Conservation (phyloP, 2,329 filamentous ascomycete genomes). For the Madurella mycetomatis region DNA sequence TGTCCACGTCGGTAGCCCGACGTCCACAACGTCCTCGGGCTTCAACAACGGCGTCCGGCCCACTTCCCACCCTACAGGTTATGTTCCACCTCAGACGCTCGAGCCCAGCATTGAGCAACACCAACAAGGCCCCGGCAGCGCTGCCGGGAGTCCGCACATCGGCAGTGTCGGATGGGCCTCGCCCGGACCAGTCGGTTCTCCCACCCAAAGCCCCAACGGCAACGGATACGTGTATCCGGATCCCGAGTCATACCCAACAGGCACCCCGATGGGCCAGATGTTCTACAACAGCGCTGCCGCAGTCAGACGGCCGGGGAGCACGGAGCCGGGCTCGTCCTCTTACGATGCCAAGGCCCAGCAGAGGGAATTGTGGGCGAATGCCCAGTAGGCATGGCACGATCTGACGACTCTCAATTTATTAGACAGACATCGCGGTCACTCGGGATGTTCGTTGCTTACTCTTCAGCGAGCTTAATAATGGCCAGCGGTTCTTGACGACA, state of each 20-base stretch:
- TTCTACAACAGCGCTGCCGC: slow-evolving; percentile 64
- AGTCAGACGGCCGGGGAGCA: slow-evolving; percentile 69
- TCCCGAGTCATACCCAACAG: slow-evolving; percentile 65
- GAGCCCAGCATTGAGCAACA: slow-evolving; percentile 76
- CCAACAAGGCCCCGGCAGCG: slow-evolving; percentile 64
- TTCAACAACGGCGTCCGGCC: slow-evolving; percentile 57
- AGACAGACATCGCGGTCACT: no score
- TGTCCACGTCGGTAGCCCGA: slow-evolving; percentile 66
- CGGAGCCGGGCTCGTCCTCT: slow-evolving; percentile 57
- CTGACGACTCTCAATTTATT: neutral
- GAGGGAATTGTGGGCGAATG: slow-evolving; percentile 49
- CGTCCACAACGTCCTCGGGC: slow-evolving; percentile 60
- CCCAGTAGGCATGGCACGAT: slow-evolving; percentile 34
- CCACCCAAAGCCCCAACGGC: slow-evolving; percentile 58
- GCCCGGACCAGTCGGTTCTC: slow-evolving; percentile 68
- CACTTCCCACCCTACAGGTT: slow-evolving; percentile 80
- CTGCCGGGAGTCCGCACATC: slow-evolving; percentile 84
- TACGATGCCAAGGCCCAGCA: slow-evolving; percentile 59
- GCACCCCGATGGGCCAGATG: slow-evolving; percentile 59
- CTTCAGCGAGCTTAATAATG: slow-evolving; percentile 3
- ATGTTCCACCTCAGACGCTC: slow-evolving; percentile 77
- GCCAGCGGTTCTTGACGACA: neutral
- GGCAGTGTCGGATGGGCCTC: slow-evolving; percentile 78
- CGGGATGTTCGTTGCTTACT: neutral
- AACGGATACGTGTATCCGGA: slow-evolving; percentile 76